Evolutionary conservation across 148 eudicot genomes (phyloP).

Genomic region (Camellia granthamiana): DNA sequence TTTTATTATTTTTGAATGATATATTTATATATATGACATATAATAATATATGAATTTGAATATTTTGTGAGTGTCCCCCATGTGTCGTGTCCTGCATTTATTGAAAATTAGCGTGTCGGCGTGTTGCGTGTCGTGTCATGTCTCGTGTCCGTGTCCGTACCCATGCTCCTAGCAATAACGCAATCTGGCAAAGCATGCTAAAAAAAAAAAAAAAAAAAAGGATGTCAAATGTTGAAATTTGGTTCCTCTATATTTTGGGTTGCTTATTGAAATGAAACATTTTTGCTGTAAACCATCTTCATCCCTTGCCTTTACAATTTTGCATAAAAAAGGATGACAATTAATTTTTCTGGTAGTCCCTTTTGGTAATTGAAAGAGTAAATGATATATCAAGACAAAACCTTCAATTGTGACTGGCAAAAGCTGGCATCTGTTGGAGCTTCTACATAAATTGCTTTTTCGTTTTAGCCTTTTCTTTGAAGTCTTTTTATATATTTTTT

Average conservation of each 20-base stretch:
- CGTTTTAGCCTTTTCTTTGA: background rate
- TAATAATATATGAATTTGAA: too few relatives aligned
- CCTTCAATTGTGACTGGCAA: background rate
- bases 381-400: background rate
- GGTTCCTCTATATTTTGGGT: background rate
- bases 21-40: too few relatives aligned
- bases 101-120: too few relatives aligned
- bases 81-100: too few relatives aligned
- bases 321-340: background rate
- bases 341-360: background rate
- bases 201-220: background rate
- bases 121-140: too few relatives aligned
- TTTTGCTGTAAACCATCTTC: background rate
- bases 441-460: background rate
- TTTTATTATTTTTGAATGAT: too few relatives aligned
- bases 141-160: background rate
- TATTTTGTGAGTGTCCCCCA: too few relatives aligned
- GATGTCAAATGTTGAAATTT: background rate
- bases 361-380: background rate
- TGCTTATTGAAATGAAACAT: background rate
- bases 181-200: background rate
- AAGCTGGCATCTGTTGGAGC: background rate
- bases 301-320: background rate
- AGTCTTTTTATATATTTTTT: background rate
- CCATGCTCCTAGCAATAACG: background rate